Percentiles rank a stretch among this genome's conserved stretches.
Evolutionary conservation across 2,329 filamentous ascomycete genomes (phyloP).

Genomic region (Aaosphaeria arxii): DNA sequence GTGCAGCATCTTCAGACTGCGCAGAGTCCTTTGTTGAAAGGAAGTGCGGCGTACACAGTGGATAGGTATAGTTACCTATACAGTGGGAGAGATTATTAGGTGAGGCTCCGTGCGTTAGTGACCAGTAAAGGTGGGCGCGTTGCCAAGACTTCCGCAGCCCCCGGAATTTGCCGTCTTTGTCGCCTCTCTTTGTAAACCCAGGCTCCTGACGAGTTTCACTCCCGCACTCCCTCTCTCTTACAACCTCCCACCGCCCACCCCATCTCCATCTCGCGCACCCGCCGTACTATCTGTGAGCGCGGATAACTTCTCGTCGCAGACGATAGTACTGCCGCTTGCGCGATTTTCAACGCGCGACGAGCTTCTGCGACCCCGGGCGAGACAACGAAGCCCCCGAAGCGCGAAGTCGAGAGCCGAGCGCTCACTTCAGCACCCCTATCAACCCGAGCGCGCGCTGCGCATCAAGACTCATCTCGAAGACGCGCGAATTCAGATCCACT

Average conservation of each 20-base stretch:
- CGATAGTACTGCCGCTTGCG: conserved; percentile 22
- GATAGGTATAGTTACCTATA: too few species aligned
- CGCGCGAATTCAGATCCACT: conserved; percentile 5
- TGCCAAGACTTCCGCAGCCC: too few species aligned
- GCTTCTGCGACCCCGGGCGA: conserved; percentile 10
- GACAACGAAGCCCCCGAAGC: conserved; percentile 22
- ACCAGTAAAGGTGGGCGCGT: too few species aligned
- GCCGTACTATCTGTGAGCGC: conserved; percentile 33
- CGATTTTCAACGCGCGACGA: conserved; percentile 22
- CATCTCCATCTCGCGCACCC: conserved; percentile 27
- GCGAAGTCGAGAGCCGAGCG: conserved; percentile 11
- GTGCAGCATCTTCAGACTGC: not conserved
- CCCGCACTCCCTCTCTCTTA: not conserved
- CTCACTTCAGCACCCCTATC: conserved; percentile 29
- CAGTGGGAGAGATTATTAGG: too few species aligned
- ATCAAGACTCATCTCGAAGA: conserved; percentile 11
- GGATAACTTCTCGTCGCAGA: conserved; percentile 21
- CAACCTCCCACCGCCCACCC: conserved; percentile 20
- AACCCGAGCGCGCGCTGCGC: conserved; percentile 32
- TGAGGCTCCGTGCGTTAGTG: too few species aligned
- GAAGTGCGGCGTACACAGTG: not conserved
- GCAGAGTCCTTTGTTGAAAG: not conserved
- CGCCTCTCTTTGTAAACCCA: conserved; percentile 1
- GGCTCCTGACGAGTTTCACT: not conserved
- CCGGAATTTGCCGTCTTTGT: not conserved